phyloP scores from a whole-genome alignment of 306 rosid species.

The Inga leiocalycina region DNA sequence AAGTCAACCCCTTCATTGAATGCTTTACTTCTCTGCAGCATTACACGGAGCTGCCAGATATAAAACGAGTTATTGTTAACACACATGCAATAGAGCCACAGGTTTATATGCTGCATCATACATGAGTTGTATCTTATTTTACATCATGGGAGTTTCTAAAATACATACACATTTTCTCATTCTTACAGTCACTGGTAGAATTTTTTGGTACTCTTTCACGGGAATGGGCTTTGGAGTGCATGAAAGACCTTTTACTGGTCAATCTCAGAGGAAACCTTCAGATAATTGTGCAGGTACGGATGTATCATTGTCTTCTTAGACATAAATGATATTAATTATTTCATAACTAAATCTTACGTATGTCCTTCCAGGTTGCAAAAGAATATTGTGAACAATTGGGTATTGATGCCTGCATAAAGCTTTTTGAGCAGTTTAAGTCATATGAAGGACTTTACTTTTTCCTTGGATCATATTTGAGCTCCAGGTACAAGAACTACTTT shows the following conservation, averaged over 20 bases:
- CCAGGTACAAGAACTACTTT: conserved; percentile 62
- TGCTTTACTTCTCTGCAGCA: conserved; percentile 68
- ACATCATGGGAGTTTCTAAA: conserved; percentile 4
- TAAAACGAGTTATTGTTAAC: conserved; percentile 93
- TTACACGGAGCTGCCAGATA: conserved; percentile 96
- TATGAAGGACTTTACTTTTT: conserved; percentile 97
- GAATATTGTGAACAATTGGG: conserved; percentile 99
- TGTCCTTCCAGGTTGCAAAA: conserved; percentile 80
- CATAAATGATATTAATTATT: conserved; percentile 4
- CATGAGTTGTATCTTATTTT: conserved; percentile 29
- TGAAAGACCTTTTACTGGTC: conserved; percentile 97
- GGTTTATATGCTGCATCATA: conserved; percentile 53
- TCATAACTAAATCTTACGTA: conserved; percentile 33
- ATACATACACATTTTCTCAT: conserved; percentile 34
- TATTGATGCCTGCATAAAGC: conserved; percentile 84
- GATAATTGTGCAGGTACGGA: conserved; percentile 90
- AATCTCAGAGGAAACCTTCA: conserved; percentile 98
- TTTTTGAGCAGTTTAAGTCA: conserved; percentile 97
- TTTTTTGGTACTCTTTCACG: conserved; percentile 92
- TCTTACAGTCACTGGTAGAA: conserved; percentile 88
- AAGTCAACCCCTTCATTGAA: conserved; percentile 19
- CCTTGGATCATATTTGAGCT: conserved; percentile 95
- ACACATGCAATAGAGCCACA: conserved; percentile 99
- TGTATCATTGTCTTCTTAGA: conserved; percentile 1
- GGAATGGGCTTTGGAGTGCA: conserved; percentile 98